Evolutionary conservation across 441 rosid genomes (phyloP).

Genomic region (Populus hybrid): DNA sequence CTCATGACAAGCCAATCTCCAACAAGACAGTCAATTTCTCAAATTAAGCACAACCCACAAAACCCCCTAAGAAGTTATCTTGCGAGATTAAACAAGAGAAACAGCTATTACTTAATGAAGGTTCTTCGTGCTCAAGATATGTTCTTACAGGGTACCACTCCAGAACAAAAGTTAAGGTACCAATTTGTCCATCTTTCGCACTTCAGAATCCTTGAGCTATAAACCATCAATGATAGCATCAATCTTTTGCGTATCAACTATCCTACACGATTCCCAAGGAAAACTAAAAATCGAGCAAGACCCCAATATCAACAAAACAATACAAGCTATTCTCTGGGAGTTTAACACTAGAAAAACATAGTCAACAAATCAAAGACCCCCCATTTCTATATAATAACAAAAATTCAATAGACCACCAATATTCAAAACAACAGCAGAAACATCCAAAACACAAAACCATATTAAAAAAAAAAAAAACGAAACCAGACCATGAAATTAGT

Average conservation of each 20-base stretch:
- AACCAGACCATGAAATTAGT: constrained; percentile 74
- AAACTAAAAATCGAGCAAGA: too few species aligned
- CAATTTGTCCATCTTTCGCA: background rate
- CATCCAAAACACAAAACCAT: background rate
- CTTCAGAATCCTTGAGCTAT: background rate
- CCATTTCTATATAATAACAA: background rate
- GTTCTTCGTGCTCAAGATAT: background rate
- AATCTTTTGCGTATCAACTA: background rate
- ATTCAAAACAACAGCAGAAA: background rate
- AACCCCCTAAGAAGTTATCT: background rate
- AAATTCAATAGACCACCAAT: background rate
- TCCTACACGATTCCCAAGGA: background rate
- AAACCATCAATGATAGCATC: background rate
- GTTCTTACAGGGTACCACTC: background rate
- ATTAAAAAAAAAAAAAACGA: constrained; percentile 13
- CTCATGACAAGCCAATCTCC: background rate
- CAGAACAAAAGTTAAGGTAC: background rate
- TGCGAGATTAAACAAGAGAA: background rate
- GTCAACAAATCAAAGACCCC: background rate
- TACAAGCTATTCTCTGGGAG: background rate
- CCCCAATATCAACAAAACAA: too few species aligned
- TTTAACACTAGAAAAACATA: background rate
- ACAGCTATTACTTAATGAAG: too few species aligned
- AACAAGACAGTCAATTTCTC: background rate
- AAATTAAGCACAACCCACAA: background rate